Percentiles rank a stretch among this genome's conserved stretches.
These are phyloP conservation scores for Lenzites betulinus DNA, from an alignment of 768 basidiomycete genomes.

Conservation along the genomic window DNA sequence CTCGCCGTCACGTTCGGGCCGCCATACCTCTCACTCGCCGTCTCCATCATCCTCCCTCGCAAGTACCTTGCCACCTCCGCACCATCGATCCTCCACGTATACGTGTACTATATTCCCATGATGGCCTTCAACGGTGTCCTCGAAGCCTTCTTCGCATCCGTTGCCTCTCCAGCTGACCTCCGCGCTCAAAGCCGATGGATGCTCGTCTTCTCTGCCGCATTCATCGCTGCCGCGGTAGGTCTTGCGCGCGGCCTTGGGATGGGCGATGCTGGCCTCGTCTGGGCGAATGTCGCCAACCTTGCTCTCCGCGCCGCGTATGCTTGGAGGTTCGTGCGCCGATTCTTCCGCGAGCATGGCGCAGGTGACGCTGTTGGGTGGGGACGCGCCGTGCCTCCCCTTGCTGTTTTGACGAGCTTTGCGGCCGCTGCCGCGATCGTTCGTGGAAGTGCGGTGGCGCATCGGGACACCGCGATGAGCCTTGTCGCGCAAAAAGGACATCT, in stretches of 20 bases:
- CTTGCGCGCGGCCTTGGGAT: constrained; percentile 46
- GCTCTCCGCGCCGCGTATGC: constrained; percentile 64
- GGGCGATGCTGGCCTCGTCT: constrained; percentile 73
- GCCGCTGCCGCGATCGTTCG: constrained; percentile 27
- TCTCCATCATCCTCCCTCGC: constrained; percentile 69
- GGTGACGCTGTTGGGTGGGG: constrained; percentile 23
- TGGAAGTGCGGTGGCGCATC: constrained; percentile 25
- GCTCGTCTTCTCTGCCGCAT: constrained; percentile 70
- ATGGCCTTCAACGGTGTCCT: constrained; percentile 89
- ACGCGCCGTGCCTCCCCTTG: constrained; percentile 27
- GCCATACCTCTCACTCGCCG: constrained; percentile 68
- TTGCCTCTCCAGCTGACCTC: constrained; percentile 68
- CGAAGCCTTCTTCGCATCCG: constrained; percentile 88
- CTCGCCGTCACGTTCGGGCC: constrained; percentile 76
- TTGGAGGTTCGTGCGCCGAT: constrained; percentile 48
- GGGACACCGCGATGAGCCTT: constrained; percentile 22
- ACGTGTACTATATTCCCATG: constrained; percentile 88
- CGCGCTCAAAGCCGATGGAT: constrained; percentile 80
- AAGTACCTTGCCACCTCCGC: constrained; percentile 79
- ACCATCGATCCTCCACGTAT: constrained; percentile 71
- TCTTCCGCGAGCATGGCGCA: constrained; percentile 39
- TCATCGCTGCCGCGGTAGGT: constrained; percentile 54
- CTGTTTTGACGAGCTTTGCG: constrained; percentile 30
- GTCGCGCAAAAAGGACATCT: constrained; percentile 31
- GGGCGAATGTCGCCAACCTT: constrained; percentile 74